Base-by-base conservation (phyloP, 306 rosid genomes). In the Rosa lucieae region DNA sequence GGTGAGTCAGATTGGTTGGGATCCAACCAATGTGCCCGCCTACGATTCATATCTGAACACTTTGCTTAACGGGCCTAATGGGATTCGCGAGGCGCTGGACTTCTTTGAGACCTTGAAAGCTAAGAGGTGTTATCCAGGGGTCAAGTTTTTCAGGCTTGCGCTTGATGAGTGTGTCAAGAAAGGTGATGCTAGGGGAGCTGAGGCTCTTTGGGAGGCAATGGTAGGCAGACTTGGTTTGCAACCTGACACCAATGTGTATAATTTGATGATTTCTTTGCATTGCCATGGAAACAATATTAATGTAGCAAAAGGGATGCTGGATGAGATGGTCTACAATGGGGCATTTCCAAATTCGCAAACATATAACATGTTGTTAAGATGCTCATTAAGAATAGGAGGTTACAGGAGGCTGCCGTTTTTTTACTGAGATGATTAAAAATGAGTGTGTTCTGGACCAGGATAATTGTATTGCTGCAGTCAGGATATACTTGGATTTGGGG, bases 1-100 rank as follows among this genome's bases (percentile, higher is more conserved):
- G 97, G 87, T 90, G 63, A 70, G 68, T 20, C 88, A 90, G 39
- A 74, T 86, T 46, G 97, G 97, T 62, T 90, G 92, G 91, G 89
- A 92, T 69, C 91, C 90, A 1, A 70, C 18, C 53, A 90, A 92
- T 84, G 85, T 84, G 17, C 82, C 87, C 0, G 93, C 94, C 4
- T 86, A 90, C 52, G 91, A 88, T 82, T 92, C 90, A 0, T 87
- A 87, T 47, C 46, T 92, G 70, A 86, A 85, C 58, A 81, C 86
- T 9, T 78, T 92, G 83, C 83, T 90, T 32, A 82, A 55, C 66
- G 94, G 88, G 2, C 78, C 72, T 13, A 73, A 84, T 80, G 97
- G 94, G 39, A 40, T 89, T 44, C 81, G 8, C 2, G 86, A 85
- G 40, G 89, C 90, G 0, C 69, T 87, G 59, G 82, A 79, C 67